Percentiles rank a stretch among this genome's conserved stretches.
phyloP scores from a whole-genome alignment of 345 rosid species.

The Ceriops decandra region DNA sequence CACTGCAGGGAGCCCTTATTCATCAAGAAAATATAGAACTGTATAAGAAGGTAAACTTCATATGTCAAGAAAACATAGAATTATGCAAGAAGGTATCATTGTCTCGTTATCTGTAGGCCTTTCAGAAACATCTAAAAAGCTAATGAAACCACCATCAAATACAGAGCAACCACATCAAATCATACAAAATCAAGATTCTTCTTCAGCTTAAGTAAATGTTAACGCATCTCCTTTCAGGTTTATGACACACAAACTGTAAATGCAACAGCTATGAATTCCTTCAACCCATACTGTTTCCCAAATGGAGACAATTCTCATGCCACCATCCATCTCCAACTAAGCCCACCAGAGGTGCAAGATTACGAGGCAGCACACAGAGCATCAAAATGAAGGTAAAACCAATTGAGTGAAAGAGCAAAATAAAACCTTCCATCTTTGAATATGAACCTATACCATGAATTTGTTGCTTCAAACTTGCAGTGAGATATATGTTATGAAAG shows the following conservation, averaged over 20 bases:
- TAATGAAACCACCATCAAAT: not conserved
- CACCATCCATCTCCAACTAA: constrained; percentile 47
- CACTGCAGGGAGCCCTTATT: constrained; percentile 29
- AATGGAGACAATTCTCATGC: constrained; percentile 29
- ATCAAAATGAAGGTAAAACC: not conserved
- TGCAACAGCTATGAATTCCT: constrained; percentile 29
- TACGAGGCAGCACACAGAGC: not conserved
- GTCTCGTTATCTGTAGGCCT: not conserved
- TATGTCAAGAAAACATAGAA: constrained; percentile 28
- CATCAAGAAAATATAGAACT: constrained; percentile 43
- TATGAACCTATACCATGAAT: too few species aligned
- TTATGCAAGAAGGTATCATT: not conserved
- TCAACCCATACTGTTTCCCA: constrained; percentile 23
- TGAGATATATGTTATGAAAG: too few species aligned
- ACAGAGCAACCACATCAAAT: not conserved
- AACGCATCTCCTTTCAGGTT: constrained; percentile 37
- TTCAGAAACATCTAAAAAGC: not conserved
- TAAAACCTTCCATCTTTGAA: too few species aligned
- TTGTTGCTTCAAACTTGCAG: too few species aligned
- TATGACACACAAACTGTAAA: constrained; percentile 31
- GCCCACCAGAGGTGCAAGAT: constrained; percentile 40
- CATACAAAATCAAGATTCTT: not conserved
- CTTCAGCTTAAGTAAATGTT: constrained; percentile 1
- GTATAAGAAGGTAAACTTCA: constrained; percentile 36
- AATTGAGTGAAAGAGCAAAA: not conserved